Evolutionary conservation across 345 rosid species (phyloP), one percentile per base, ranked within the genome.

Genomic region (Jatropha curcas): DNA sequence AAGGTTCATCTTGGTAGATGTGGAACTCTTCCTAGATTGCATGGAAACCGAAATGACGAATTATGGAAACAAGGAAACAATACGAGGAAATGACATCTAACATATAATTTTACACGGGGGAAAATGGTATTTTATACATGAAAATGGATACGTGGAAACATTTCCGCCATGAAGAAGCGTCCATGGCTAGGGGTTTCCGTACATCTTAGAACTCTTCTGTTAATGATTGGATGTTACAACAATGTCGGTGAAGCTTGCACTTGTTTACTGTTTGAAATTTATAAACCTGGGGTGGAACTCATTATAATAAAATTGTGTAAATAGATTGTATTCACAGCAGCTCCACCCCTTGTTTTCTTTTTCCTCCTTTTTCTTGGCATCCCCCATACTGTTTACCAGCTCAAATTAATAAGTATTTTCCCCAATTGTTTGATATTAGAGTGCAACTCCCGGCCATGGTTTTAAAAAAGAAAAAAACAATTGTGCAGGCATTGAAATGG

Each of bases 401-500:
- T 33, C 16, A 20, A 60, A 1, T 60, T 60, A 60, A 60, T 17
- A 65, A 17, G 41, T 35, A 46, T 27, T 45, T 67, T 20, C 30
- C 3, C 7, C 20, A 20, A 11, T 50, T 33, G 14, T 50, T 30
- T 48, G 28, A 46, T 66, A 19, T 31, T 50, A 46, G 17, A n/a
- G 30, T 19, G 45, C 34, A 57, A 25, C 17, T 27, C 34, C 25
- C 35, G n/a, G n/a, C n/a, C n/a, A n/a, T n/a, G n/a, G n/a, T n/a
- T n/a, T n/a, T n/a, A n/a, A n/a, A n/a, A n/a, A n/a, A n/a, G n/a
- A n/a, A n/a, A n/a, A n/a, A n/a, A n/a, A n/a, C n/a, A n/a, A 46
- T 48, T 46, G 56, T 27, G 9, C 55, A 96, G 99, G 91, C 43
- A 86, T 96, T 61, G 96, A 90, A 72, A 85, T 93, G 28, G 99